A percentile compares a stretch with the other conserved stretches of the same genome.
Evolutionary conservation across 805 yeast species (phyloP).

Genomic region (Spathaspora arborariae): DNA sequence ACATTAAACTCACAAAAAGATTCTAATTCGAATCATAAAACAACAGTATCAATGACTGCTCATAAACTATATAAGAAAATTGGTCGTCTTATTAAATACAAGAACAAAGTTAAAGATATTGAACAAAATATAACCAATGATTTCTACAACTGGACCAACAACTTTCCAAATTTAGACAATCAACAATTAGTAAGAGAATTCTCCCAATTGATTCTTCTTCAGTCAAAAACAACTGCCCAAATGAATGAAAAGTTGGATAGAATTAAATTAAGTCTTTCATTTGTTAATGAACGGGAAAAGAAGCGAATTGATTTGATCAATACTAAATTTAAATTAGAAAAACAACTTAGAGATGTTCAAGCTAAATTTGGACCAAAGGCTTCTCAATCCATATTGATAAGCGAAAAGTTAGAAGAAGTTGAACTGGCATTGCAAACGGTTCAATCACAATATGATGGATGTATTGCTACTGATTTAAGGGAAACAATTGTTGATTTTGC

Average conservation of each 20-base stretch:
- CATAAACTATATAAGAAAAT: constrained; percentile 9
- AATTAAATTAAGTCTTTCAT: constrained; percentile 40
- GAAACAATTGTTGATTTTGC: constrained; percentile 45
- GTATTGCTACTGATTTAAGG: constrained; percentile 43
- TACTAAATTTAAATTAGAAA: constrained; percentile 34
- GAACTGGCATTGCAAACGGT: constrained; percentile 49
- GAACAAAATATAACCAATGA: constrained; percentile 39
- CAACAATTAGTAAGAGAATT: constrained; percentile 38
- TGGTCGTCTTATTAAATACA: constrained; percentile 28
- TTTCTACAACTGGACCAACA: constrained; percentile 38
- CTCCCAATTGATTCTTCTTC: constrained; percentile 33
- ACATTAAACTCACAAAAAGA: neutral
- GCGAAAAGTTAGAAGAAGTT: constrained; percentile 51
- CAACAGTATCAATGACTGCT: constrained; percentile 2
- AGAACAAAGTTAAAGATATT: constrained; percentile 32
- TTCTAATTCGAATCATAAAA: neutral
- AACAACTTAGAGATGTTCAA: constrained; percentile 39
- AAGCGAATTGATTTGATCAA: constrained; percentile 38
- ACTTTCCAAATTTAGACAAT: constrained; percentile 37
- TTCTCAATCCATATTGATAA: constrained; percentile 38
- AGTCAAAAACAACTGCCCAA: constrained; percentile 32
- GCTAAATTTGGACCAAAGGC: constrained; percentile 43
- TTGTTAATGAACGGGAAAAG: constrained; percentile 48
- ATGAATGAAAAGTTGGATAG: constrained; percentile 41
- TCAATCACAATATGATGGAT: constrained; percentile 46